phyloP scores from a whole-genome alignment of 345 rosid species.

The Bruguiera gymnorhiza region DNA sequence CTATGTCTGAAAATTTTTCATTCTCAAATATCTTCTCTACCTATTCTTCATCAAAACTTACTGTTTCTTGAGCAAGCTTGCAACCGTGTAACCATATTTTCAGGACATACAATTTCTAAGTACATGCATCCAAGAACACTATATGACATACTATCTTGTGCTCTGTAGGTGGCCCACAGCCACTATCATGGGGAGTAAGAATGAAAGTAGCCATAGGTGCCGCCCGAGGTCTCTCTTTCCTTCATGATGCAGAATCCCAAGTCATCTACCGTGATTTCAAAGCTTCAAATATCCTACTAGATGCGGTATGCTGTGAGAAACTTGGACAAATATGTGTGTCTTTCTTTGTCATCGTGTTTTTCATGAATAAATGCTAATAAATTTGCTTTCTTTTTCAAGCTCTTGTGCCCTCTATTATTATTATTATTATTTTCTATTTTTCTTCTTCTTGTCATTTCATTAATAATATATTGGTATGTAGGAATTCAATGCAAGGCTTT shows the following conservation, averaged over 20 bases:
- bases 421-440: not conserved
- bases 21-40: not conserved
- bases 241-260: constrained; percentile 84
- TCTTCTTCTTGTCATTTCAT: not conserved
- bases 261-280: constrained; percentile 92
- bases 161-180: constrained; percentile 68
- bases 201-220: constrained; percentile 86
- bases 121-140: not conserved
- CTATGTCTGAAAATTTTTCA: not conserved
- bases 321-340: not conserved
- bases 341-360: not conserved
- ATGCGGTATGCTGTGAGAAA: constrained; percentile 47
- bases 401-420: not conserved
- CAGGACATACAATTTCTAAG: not conserved
- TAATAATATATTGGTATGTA: constrained; percentile 30
- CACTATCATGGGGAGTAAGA: constrained; percentile 82
- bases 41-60: not conserved
- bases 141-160: constrained; percentile 15
- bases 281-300: constrained; percentile 86
- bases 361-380: not conserved
- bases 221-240: constrained; percentile 87
- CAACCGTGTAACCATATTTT: not conserved
- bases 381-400: not conserved
- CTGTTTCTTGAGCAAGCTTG: not conserved
- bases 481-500: constrained; percentile 88